Percentiles rank a stretch among this genome's conserved stretches.
These are phyloP conservation scores for Suillus subalutaceus DNA, from an alignment of 768 basidiomycete genomes.

Conservation along the genomic window DNA sequence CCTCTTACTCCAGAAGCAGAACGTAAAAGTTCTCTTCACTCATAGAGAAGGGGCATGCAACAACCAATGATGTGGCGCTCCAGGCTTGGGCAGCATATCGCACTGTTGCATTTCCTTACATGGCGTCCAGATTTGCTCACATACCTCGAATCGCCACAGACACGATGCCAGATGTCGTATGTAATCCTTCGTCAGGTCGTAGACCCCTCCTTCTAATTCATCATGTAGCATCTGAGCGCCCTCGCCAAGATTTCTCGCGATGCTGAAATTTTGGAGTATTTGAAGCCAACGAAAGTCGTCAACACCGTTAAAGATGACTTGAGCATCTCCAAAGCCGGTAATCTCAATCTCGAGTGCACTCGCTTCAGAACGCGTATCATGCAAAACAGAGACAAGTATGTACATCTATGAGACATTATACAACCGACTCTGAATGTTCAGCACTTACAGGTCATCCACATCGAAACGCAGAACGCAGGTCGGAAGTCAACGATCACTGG, in stretches of 20 bases:
- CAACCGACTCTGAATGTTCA: not conserved
- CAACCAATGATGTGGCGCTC: conserved; percentile 32
- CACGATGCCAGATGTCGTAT: conserved; percentile 34
- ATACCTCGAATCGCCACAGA: conserved; percentile 26
- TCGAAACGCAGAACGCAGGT: conserved; percentile 15
- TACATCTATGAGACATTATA: not conserved
- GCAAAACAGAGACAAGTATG: conserved; percentile 43
- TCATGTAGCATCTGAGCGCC: conserved; percentile 42
- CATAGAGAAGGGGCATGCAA: conserved; percentile 22
- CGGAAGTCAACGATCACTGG: conserved; percentile 14
- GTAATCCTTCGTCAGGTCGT: conserved; percentile 2
- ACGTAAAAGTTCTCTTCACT: conserved; percentile 35
- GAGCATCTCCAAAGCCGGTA: conserved; percentile 25
- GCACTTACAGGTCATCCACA: conserved; percentile 20
- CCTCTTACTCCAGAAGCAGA: conserved; percentile 25
- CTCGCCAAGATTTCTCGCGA: conserved; percentile 51
- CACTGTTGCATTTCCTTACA: conserved; percentile 30
- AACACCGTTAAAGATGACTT: conserved; percentile 43
- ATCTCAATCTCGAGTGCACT: conserved; percentile 37
- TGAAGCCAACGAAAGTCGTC: conserved; percentile 46
- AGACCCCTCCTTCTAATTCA: not conserved
- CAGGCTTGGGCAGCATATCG: conserved; percentile 50
- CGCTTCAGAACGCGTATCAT: conserved; percentile 51
- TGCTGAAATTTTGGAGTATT: conserved; percentile 46
- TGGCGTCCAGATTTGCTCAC: conserved; percentile 17